Evolutionary conservation across 192 early-diverging fungal species (phyloP).

Genomic region (Linnemannia schmuckeri): DNA sequence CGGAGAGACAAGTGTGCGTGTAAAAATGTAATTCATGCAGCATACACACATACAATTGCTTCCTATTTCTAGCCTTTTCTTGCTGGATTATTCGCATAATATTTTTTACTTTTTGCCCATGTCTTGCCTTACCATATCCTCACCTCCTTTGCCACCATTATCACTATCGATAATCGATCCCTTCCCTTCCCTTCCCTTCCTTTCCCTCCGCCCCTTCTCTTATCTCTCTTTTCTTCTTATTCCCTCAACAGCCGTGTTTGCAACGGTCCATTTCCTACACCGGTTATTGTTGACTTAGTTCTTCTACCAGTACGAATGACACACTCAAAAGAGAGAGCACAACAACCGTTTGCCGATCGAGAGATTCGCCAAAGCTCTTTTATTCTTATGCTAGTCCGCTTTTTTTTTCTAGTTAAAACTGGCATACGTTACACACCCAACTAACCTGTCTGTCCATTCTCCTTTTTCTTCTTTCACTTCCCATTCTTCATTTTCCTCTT

Average conservation of each 20-base stretch:
- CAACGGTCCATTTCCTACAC: not conserved
- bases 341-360: not conserved
- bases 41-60: too few relatives aligned
- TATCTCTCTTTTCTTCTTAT: not conserved
- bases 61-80: too few relatives aligned
- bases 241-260: not conserved
- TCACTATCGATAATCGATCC: not conserved
- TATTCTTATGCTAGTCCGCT: not conserved
- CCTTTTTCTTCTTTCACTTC: not conserved
- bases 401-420: constrained; percentile 6
- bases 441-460: not conserved
- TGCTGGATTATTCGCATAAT: too few relatives aligned
- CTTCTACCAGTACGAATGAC: not conserved
- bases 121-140: not conserved
- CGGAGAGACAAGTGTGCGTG: not conserved
- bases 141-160: not conserved
- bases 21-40: not conserved
- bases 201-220: not conserved
- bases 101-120: not conserved
- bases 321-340: not conserved
- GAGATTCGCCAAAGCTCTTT: constrained; percentile 5
- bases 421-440: constrained; percentile 4
- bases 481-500: not conserved
- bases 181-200: not conserved
- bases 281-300: not conserved